Percentiles rank a stretch among this genome's conserved stretches.
These are phyloP conservation scores for Apiotrichum siamense DNA, from an alignment of 1,284 basidiomycete species.

Conservation along the genomic window DNA sequence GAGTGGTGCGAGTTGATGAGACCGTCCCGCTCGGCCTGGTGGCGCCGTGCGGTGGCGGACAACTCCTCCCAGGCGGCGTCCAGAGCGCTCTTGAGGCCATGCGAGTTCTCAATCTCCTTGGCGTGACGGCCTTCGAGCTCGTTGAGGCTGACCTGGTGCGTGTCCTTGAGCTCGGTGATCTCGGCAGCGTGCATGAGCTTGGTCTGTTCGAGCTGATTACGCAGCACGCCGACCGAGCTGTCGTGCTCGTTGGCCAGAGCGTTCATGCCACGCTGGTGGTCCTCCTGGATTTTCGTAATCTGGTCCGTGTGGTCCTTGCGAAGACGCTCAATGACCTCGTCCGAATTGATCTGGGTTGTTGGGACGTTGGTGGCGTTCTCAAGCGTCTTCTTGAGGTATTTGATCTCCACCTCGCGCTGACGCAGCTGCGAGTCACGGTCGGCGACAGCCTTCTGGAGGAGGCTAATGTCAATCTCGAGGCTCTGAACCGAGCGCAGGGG, in stretches of 20 bases:
- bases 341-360: constrained; percentile 10
- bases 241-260: constrained; percentile 18
- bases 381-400: constrained; percentile 60
- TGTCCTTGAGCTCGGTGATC: constrained; percentile 19
- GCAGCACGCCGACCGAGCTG: constrained; percentile 3
- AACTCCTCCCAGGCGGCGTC: constrained; percentile 21
- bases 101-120: constrained; percentile 6
- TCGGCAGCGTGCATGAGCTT: constrained; percentile 10
- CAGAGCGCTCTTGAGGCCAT: constrained; percentile 13
- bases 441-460: constrained; percentile 74
- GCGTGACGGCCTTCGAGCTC: constrained; percentile 17
- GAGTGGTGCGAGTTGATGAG: constrained; percentile 22
- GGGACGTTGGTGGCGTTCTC: constrained; percentile 15
- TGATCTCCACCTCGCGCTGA: constrained; percentile 80
- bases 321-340: constrained; percentile 18
- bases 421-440: constrained; percentile 71
- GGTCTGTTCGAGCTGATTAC: constrained; percentile 10
- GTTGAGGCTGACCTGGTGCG: constrained; percentile 14
- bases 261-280: constrained; percentile 12
- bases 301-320: constrained; percentile 31
- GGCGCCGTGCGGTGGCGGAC: constrained; percentile 8
- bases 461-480: constrained; percentile 86
- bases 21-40: constrained; percentile 19
- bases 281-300: constrained; percentile 14
- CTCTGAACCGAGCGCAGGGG: constrained; percentile 63